Evolutionary conservation across 306 rosid genomes (phyloP).

Genomic region (Citrullus colocynthis): DNA sequence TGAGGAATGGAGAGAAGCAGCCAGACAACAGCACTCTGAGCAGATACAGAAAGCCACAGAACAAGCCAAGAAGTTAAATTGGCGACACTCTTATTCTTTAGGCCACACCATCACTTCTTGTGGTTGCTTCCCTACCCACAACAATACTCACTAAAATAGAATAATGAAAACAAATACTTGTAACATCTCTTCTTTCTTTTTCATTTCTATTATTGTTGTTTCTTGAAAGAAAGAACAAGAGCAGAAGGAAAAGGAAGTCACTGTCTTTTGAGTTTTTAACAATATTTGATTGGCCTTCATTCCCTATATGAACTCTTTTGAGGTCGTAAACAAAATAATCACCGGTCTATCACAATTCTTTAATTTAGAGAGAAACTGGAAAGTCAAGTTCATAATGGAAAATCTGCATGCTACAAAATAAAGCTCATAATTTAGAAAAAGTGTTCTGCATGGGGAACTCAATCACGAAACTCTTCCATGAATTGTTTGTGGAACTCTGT

Average conservation of each 20-base stretch:
- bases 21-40: slow-evolving; percentile 59
- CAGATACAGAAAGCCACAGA: slow-evolving; percentile 48
- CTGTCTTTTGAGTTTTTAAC: not conserved
- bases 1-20: slow-evolving; percentile 68
- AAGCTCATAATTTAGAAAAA: not conserved
- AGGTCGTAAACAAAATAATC: not conserved
- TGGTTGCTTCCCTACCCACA: slow-evolving; percentile 82
- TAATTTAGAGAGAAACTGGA: not conserved
- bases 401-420: not conserved
- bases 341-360: not conserved
- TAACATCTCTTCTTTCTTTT: not conserved
- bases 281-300: not conserved
- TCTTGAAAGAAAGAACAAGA: not conserved
- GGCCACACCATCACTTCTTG: slow-evolving; percentile 34
- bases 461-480: slow-evolving; percentile 61
- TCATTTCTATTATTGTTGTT: not conserved
- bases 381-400: not conserved
- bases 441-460: slow-evolving; percentile 9
- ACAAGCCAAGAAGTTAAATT: slow-evolving; percentile 45
- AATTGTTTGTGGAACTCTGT: slow-evolving; percentile 69
- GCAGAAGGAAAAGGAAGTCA: not conserved
- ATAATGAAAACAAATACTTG: not conserved
- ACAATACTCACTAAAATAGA: slow-evolving; percentile 15
- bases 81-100: slow-evolving; percentile 30
- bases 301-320: not conserved